phyloP scores from a whole-genome alignment of 2,329 filamentous ascomycete genomes.

The Phaeosphaeriaceae sp. region DNA sequence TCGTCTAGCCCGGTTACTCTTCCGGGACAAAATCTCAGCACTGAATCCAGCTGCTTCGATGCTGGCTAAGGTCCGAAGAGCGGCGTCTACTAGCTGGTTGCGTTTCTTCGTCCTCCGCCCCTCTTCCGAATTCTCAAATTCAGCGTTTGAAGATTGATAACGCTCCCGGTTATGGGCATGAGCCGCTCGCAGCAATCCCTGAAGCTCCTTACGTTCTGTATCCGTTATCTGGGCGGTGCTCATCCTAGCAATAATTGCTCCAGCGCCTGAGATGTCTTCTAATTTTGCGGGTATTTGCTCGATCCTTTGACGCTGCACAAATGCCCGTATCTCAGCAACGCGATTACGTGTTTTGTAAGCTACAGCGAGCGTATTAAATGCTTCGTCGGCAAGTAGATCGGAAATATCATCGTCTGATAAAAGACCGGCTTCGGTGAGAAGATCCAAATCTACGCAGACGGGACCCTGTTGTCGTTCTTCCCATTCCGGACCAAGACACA shows the following conservation, averaged over 20 bases:
- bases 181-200: constrained; percentile 34
- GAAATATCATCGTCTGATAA: constrained; percentile 24
- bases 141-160: constrained; percentile 23
- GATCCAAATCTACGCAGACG: constrained; percentile 27
- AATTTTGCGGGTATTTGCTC: constrained; percentile 35
- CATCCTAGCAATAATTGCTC: constrained; percentile 32
- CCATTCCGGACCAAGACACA: constrained; percentile 32
- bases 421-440: constrained; percentile 23
- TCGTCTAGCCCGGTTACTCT: constrained; percentile 41
- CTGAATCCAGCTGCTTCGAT: constrained; percentile 39
- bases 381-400: constrained; percentile 35
- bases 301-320: constrained; percentile 36
- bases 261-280: constrained; percentile 40
- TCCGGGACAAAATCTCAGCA: constrained; percentile 40
- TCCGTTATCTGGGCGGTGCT: constrained; percentile 9
- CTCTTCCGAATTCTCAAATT: constrained; percentile 17
- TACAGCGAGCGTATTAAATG: constrained; percentile 36
- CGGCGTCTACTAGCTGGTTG: constrained; percentile 37
- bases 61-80: constrained; percentile 30
- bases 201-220: constrained; percentile 21
- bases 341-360: constrained; percentile 39
- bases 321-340: constrained; percentile 29
- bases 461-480: constrained; percentile 19
- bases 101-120: constrained; percentile 20
- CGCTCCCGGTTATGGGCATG: constrained; percentile 36